phyloP scores from a whole-genome alignment of 139 green algal species.

The Asterochloris sp. region DNA sequence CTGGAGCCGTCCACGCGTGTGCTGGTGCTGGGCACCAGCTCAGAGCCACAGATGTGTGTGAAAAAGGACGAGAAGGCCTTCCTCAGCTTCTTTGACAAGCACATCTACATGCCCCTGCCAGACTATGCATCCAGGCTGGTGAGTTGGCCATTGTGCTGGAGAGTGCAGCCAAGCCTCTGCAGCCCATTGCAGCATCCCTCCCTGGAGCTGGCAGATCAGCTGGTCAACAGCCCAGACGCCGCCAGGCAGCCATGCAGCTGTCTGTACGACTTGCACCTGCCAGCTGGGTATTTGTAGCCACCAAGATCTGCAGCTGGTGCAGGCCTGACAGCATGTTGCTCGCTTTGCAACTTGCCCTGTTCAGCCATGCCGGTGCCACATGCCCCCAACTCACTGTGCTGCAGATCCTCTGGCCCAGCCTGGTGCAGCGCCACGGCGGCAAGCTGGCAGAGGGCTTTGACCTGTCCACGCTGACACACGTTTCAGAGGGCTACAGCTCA shows the following conservation, averaged over 20 bases:
- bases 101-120: slow-evolving; percentile 73
- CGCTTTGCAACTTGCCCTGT: no score
- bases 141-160: no score
- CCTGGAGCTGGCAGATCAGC: neutral
- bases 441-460: slow-evolving; percentile 64
- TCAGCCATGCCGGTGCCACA: no score
- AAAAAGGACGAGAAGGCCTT: slow-evolving; percentile 82
- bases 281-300: no score
- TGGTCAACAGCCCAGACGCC: neutral
- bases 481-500: slow-evolving; percentile 54
- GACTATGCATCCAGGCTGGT: slow-evolving; percentile 75
- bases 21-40: slow-evolving; percentile 70
- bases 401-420: slow-evolving; percentile 59
- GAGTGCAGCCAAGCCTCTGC: no score
- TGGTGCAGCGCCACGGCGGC: slow-evolving; percentile 57
- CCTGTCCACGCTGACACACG: slow-evolving; percentile 64
- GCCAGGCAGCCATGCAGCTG: no score
- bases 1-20: slow-evolving; percentile 58
- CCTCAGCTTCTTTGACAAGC: slow-evolving; percentile 74
- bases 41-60: slow-evolving; percentile 61
- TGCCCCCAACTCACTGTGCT: neutral
- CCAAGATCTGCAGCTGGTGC: no score
- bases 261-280: no score
- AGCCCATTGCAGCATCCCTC: neutral
- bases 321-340: no score